phyloP scores from a whole-genome alignment of 2,329 filamentous ascomycete genomes.

The Colletotrichum zoysiae region DNA sequence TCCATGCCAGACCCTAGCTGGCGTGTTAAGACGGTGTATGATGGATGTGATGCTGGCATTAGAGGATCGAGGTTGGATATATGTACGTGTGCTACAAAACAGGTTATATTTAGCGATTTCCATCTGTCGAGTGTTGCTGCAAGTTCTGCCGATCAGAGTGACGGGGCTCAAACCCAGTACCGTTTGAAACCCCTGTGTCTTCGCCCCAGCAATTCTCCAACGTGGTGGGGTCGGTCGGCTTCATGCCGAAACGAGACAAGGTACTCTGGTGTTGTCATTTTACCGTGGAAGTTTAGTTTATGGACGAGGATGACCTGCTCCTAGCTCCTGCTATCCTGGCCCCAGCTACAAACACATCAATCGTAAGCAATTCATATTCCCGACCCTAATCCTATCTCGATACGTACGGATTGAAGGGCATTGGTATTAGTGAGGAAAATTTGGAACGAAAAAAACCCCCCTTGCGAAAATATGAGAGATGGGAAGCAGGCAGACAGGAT shows the following conservation, averaged over 20 bases:
- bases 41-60: constrained; percentile 7
- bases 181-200: constrained; percentile 22
- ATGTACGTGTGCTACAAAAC: constrained; percentile 3
- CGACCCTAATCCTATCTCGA: too few relatives aligned
- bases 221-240: neutral
- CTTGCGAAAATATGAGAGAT: too few relatives aligned
- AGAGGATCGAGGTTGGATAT: constrained; percentile 5
- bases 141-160: constrained; percentile 17
- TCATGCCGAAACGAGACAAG: neutral
- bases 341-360: too few relatives aligned
- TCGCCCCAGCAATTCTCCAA: neutral
- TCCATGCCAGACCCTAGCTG: neutral
- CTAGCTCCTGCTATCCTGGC: too few relatives aligned
- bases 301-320: too few relatives aligned
- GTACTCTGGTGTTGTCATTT: neutral
- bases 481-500: too few relatives aligned
- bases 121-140: neutral
- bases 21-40: constrained; percentile 7
- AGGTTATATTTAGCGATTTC: constrained; percentile 27
- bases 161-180: constrained; percentile 12
- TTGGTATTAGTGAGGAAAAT: too few relatives aligned
- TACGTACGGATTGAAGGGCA: too few relatives aligned
- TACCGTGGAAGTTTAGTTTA: neutral
- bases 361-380: too few relatives aligned
- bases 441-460: too few relatives aligned